Percentiles rank a stretch among this genome's conserved stretches.
phyloP scores from a whole-genome alignment of 768 basidiomycete species.

The Hortiboletus flavorubellus region DNA sequence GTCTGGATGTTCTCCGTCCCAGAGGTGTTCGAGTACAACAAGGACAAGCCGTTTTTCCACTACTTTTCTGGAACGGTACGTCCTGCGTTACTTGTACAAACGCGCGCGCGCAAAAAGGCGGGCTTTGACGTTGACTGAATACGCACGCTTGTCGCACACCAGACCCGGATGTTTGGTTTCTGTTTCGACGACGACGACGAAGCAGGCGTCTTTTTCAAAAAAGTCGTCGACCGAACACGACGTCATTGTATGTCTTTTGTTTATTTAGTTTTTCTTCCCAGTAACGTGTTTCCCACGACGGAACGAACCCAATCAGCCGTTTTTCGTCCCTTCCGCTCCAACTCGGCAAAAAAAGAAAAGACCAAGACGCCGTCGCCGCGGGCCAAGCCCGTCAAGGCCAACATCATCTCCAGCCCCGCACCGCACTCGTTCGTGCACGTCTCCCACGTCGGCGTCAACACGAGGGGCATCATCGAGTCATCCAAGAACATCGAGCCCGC shows the following conservation, averaged over 20 bases:
- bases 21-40: conserved; percentile 61
- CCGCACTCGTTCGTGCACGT: conserved; percentile 65
- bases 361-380: conserved; percentile 38
- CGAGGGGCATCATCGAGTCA: conserved; percentile 48
- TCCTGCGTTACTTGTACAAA: conserved; percentile 3
- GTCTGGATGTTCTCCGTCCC: conserved; percentile 70
- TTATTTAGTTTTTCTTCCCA: background rate
- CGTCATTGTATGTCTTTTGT: conserved; percentile 31
- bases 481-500: conserved; percentile 51
- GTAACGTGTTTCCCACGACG: background rate
- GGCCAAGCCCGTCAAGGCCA: conserved; percentile 30
- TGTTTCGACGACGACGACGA: conserved; percentile 60
- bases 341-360: conserved; percentile 26
- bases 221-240: conserved; percentile 51
- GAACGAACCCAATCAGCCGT: conserved; percentile 16
- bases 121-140: background rate
- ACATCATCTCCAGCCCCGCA: conserved; percentile 54
- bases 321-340: conserved; percentile 28
- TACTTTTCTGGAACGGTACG: conserved; percentile 82
- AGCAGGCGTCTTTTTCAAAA: conserved; percentile 57
- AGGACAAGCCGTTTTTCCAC: conserved; percentile 92
- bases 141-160: background rate
- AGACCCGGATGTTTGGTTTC: conserved; percentile 50
- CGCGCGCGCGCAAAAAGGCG: background rate
- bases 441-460: conserved; percentile 58